Evolutionary conservation across 176 grass and related monocot genomes (phyloP).

Genomic region (Lolium perenne): DNA sequence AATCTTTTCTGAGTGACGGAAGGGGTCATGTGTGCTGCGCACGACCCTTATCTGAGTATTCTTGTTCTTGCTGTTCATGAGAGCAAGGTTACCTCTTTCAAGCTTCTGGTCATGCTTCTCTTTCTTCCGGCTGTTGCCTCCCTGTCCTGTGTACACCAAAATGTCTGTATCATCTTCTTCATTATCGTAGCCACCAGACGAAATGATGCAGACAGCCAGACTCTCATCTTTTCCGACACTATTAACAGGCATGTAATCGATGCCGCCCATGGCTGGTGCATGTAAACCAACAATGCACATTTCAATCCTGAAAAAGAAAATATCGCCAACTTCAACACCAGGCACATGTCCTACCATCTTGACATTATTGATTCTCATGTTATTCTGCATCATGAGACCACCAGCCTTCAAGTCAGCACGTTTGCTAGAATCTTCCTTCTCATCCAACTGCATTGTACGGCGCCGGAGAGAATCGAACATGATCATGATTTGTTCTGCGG

Average conservation of each 20-base stretch:
- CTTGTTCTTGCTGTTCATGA: conserved; percentile 59
- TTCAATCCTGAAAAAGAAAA: conserved; percentile 75
- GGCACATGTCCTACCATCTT: conserved; percentile 57
- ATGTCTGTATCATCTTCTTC: conserved; percentile 53
- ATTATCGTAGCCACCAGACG: conserved; percentile 68
- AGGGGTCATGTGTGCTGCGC: conserved; percentile 48
- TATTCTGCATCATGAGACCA: conserved; percentile 54
- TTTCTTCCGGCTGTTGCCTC: conserved; percentile 52
- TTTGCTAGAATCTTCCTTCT: conserved; percentile 43
- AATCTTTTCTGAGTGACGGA: conserved; percentile 49
- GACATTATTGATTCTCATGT: conserved; percentile 48
- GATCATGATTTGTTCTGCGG: conserved; percentile 45
- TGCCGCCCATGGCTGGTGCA: conserved; percentile 57
- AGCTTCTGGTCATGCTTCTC: conserved; percentile 79
- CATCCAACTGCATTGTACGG: conserved; percentile 55
- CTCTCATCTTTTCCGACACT: conserved; percentile 40
- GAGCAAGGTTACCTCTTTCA: conserved; percentile 79
- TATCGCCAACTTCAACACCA: conserved; percentile 65
- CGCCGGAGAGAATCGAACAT: conserved; percentile 68
- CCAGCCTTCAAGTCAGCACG: conserved; percentile 60
- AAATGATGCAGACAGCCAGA: conserved; percentile 57
- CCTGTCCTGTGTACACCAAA: conserved; percentile 71
- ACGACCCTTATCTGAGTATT: conserved; percentile 65
- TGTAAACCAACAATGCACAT: conserved; percentile 66
- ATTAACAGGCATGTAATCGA: conserved; percentile 58